A percentile compares a stretch with the other conserved stretches of the same genome.
Evolutionary conservation across 208 protist genomes (phyloP).

Genomic region (Acanthamoeba castellanii): DNA sequence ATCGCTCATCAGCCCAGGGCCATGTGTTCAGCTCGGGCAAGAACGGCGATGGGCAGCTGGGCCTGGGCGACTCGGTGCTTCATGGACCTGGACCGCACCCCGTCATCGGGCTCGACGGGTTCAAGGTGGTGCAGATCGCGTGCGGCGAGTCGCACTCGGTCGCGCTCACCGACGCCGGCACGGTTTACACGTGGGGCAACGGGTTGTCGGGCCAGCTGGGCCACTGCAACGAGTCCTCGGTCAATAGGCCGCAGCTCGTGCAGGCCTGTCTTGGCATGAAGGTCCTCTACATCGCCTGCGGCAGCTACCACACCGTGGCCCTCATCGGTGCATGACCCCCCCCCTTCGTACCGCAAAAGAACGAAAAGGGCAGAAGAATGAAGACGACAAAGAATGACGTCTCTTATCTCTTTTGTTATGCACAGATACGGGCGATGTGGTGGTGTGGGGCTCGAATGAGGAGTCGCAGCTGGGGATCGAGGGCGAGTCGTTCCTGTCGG

Average conservation of each 20-base stretch:
- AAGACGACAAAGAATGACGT: background rate
- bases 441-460: conserved; percentile 12
- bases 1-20: no score
- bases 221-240: background rate
- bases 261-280: background rate
- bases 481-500: background rate
- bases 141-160: background rate
- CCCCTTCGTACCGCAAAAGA: background rate
- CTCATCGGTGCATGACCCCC: background rate
- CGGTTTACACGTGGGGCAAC: background rate
- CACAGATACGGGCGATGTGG: background rate
- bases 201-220: background rate
- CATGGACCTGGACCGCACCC: background rate
- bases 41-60: conserved; percentile 26
- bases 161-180: background rate
- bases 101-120: background rate
- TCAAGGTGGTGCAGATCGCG: background rate
- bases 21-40: background rate
- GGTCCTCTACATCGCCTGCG: conserved; percentile 14
- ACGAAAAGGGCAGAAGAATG: background rate
- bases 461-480: background rate
- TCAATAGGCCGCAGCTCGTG: background rate
- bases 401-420: background rate
- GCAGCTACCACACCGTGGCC: background rate
- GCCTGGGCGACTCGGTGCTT: background rate